These are phyloP conservation scores for Rhynchosporium graminicola DNA, from an alignment of 2,329 filamentous ascomycete genomes.

Conservation along the genomic window DNA sequence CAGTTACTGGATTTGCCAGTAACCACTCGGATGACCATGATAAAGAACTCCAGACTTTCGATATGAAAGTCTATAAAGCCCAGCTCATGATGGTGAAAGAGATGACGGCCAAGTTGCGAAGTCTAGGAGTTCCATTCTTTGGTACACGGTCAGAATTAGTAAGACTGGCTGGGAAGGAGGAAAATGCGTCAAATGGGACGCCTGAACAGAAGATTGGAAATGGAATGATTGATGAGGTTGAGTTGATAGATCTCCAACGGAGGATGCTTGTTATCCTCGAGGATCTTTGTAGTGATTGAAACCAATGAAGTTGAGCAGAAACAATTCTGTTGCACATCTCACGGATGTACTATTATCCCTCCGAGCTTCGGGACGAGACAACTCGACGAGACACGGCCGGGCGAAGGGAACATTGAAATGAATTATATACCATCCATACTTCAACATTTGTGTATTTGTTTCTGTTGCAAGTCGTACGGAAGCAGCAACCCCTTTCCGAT, in stretches of 20 bases:
- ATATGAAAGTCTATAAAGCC: slow-evolving; percentile 63
- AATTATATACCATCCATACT: slow-evolving; percentile 1
- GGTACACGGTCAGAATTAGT: slow-evolving; percentile 50
- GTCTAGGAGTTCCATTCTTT: slow-evolving; percentile 62
- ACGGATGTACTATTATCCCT: slow-evolving; percentile 11
- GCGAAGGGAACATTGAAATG: neutral
- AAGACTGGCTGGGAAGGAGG: slow-evolving; percentile 38
- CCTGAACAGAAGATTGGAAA: slow-evolving; percentile 28
- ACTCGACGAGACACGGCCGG: neutral
- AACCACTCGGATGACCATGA: slow-evolving; percentile 46
- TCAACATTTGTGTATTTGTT: neutral
- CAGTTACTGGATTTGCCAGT: slow-evolving; percentile 37
- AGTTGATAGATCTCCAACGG: slow-evolving; percentile 47
- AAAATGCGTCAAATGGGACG: slow-evolving; percentile 21
- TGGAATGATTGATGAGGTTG: slow-evolving; percentile 43
- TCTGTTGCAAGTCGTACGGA: slow-evolving; percentile 19
- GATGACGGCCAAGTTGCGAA: slow-evolving; percentile 56
- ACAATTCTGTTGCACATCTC: slow-evolving; percentile 30
- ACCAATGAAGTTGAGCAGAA: slow-evolving; percentile 1
- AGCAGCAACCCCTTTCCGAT: slow-evolving; percentile 16
- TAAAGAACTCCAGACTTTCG: slow-evolving; percentile 58
- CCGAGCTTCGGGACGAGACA: neutral
- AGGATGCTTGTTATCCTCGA: slow-evolving; percentile 52
- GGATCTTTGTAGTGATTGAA: slow-evolving; percentile 48
- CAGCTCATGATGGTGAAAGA: slow-evolving; percentile 59